A percentile compares a stretch with the other conserved stretches of the same genome.
These are phyloP conservation scores for Ophiostoma himal-ulmi DNA, from an alignment of 2,329 filamentous ascomycete species.

Conservation along the genomic window DNA sequence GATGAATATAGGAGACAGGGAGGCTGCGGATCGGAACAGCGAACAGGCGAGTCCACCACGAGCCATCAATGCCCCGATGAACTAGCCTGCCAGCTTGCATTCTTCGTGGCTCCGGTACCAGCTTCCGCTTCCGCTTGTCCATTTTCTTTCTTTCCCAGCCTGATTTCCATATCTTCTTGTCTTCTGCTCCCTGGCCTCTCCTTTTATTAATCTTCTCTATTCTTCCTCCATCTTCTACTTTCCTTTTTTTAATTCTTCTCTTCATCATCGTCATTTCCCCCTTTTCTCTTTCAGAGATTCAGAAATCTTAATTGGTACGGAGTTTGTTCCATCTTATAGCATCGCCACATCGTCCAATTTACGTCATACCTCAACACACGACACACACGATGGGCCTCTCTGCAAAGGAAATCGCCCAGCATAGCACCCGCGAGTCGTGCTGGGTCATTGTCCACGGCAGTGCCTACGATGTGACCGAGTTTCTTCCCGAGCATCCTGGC, in stretches of 20 bases:
- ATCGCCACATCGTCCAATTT: neutral
- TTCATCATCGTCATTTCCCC: neutral
- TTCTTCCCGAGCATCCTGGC: conserved; percentile 69
- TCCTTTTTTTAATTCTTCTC: neutral
- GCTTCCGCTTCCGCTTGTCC: conserved; percentile 7
- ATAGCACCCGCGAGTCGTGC: conserved; percentile 34
- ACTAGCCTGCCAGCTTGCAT: neutral
- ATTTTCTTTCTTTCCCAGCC: neutral
- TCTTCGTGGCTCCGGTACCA: neutral
- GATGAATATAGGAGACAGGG: neutral
- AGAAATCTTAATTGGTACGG: neutral
- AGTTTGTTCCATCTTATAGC: neutral
- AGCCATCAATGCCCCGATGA: neutral
- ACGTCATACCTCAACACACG: neutral
- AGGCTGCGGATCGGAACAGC: neutral
- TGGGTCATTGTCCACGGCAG: conserved; percentile 34
- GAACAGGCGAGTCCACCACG: neutral
- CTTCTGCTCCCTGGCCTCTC: neutral
- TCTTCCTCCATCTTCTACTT: neutral
- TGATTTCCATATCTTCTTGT: neutral
- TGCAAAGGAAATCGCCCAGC: conserved; percentile 34
- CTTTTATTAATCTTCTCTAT: neutral
- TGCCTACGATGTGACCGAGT: conserved; percentile 36
- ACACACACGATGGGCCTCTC: conserved; percentile 27
- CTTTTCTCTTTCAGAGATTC: neutral